Base-by-base conservation (phyloP, 495 filamentous ascomycete species). In the Hypomontagnella monticulosa region DNA sequence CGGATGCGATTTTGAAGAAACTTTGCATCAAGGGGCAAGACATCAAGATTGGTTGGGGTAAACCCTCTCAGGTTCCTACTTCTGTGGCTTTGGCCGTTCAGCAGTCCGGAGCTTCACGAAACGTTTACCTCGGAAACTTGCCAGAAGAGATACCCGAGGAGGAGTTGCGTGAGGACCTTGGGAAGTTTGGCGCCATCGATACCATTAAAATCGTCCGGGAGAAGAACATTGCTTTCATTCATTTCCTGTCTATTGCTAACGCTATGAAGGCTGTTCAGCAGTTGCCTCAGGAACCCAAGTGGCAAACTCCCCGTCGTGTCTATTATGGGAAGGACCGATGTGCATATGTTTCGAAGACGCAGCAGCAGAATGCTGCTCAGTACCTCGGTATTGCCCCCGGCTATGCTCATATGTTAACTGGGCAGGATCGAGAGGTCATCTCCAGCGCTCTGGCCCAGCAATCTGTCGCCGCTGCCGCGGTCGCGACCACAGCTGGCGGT, bases 41-140 rank as follows among this genome's bases (percentile, higher is more conserved):
- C 77, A 97, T 99, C 83, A 99, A 99, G 84, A 91, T 99, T 67
- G 95, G 95, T 65, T 99, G 95, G 95, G 95, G 95, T 23, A 99
- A 99, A 76, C 94, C 95, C 10, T 97, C 96, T 8, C 96, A 96
- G 80, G 96, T 99, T 4, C 95, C 95, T 3, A 97, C 95, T 2
- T 98, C 96, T 15, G 95, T 99, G 43, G 93, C 94, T 11, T 82
- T 98, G 52, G 92, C 96, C 15, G 95, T 98, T 19, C 95, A 99
- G 77, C 95, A 99, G 78, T 97, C 93, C 3, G 94, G 94, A 30
- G 95, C 95, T 12, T 98, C 96, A n/a, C 87, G 95, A 57, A 99
- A 99, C 74, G 95, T 99, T 23, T 99, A 99, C 71, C 86, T 99
- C 27, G 95, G 95, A 30, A 98, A 97, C 73, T 77, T 99, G 55